These are phyloP conservation scores for Thelonectria olida DNA, from an alignment of 2,329 filamentous ascomycete species.

Conservation along the genomic window DNA sequence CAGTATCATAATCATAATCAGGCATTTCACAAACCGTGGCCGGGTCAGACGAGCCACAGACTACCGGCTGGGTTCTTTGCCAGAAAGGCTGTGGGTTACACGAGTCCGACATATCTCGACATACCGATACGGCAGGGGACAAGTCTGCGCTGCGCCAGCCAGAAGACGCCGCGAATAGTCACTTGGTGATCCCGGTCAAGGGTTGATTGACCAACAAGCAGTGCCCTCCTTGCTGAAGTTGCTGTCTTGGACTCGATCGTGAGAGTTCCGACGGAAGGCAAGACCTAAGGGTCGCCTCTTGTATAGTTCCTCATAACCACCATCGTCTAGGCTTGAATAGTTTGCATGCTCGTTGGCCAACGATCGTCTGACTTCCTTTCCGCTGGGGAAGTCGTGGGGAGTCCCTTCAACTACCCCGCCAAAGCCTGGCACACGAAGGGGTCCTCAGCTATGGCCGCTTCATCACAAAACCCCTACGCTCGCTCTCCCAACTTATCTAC, in stretches of 20 bases:
- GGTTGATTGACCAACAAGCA: constrained; percentile 34
- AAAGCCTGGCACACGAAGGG: constrained; percentile 29
- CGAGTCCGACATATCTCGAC: constrained; percentile 31
- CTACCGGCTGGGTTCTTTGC: constrained; percentile 32
- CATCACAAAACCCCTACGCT: constrained; percentile 64
- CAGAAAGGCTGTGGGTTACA: constrained; percentile 33
- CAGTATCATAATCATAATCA: constrained; percentile 25
- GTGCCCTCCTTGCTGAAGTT: constrained; percentile 29
- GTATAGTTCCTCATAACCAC: constrained; percentile 30
- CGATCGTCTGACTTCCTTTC: constrained; percentile 28
- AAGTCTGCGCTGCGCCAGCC: constrained; percentile 25
- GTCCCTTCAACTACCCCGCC: constrained; percentile 20
- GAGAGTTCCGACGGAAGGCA: constrained; percentile 24
- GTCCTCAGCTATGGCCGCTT: constrained; percentile 57
- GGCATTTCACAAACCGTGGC: constrained; percentile 26
- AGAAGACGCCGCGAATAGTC: constrained; percentile 26
- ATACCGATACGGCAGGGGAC: constrained; percentile 26
- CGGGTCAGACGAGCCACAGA: constrained; percentile 32
- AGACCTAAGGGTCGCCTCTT: constrained; percentile 22
- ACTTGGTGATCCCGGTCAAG: constrained; percentile 26
- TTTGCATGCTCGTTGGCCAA: constrained; percentile 39
- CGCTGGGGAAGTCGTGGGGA: constrained; percentile 30
- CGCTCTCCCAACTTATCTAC: constrained; percentile 70
- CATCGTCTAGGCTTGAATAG: constrained; percentile 31
- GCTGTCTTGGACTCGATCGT: constrained; percentile 15